Evolutionary conservation across 805 yeast species (phyloP), one percentile per base, ranked within the genome.

Genomic region (Cyberlindnera samutprakarnensis): DNA sequence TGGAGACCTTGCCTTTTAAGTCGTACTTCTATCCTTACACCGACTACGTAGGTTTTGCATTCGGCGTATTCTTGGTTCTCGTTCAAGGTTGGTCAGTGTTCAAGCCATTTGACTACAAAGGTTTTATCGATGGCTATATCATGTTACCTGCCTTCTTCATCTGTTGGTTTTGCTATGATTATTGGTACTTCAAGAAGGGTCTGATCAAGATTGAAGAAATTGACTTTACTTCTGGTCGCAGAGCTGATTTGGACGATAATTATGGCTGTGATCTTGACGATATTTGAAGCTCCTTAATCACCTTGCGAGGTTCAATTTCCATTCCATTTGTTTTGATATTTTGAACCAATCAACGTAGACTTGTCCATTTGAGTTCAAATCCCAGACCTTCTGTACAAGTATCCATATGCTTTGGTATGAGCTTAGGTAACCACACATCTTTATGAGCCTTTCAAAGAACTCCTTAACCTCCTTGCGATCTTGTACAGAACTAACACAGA

Each of bases 1-100:
- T 90, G 43, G 75, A 75, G 43, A 62, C 69, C 11, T 62, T 85
- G 35, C 90, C 92, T 4, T 84, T 68, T 63, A 76, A 71, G 49
- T 82, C 90, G 5, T 84, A 8, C 34, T 58, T 61, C 54, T 66
- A 53, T 41, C 74, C 75, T 7, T 47, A 43, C 33, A 43, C 59
- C 25, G 64, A 71, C 12, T 51, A 54, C 15, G 34, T 62, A 14
- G 70, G 70, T 3, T 46, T 66, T 6, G 40, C 46, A 1, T 32
- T 63, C 20, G 68, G 66, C 30, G 30, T 54, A 1, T 51, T 69
- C 28, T 48, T 69, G 35, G 64, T 60, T 1, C 42, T 68, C 18
- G 61, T 68, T 15, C 74, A 69, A 43, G 71, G 74, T 4, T 69
- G 72, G 71, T 55, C 68, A 1, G 56, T 56, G 35, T 69, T 69